Evolutionary conservation across 2,329 filamentous ascomycete species (phyloP), one percentile per base, ranked within the genome.

Genomic region (Pyrenophora tritici-repentis): DNA sequence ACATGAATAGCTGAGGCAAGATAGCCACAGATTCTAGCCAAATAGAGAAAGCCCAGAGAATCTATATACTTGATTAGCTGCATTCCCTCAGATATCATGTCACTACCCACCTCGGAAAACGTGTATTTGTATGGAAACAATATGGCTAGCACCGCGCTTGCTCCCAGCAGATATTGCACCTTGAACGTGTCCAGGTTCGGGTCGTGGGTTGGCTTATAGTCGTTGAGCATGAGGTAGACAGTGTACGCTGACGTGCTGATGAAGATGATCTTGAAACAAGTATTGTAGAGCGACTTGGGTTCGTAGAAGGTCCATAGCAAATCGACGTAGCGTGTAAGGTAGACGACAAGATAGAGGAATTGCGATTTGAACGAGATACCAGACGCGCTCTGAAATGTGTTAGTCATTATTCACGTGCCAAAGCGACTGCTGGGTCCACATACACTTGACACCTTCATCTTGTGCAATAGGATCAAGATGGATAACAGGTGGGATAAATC

Each of bases 291-390:
- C 68, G 68, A 70, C 26, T 69, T 68, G 6, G 89, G 91, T 62
- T 85, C 78, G 55, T 89, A 92, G 71, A 87, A 86, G 57, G 85
- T 88, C 85, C 86, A 91, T 75, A 97, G 92, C 53, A 97, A 83
- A 73, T 99, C 78, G 50, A 99, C 84, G 76, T 99, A 99, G 71
- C 94, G 86, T 56, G 92, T 96, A 36, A 95, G 73, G 76, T 99
- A 99, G 67, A 99, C 94, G 37, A 96, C 79, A 63, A 97, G 81
- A 77, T 99, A 99, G 50, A 99, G 83, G 42, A 87, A 90, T 82
- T 99, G 94, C 56, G 93, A 97, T 76, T 99, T 99, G 84, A 99
- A 97, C 13, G 94, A 99, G 76, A 99, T 93, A 66, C 94, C 94
- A 35, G 93, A 88, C 74, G 92, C 96, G 81, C 92, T 97, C 93